Percentiles rank a stretch among this genome's conserved stretches.
Evolutionary conservation across 1,139 yeast genomes (phyloP).

Genomic region (Pichia sp.): DNA sequence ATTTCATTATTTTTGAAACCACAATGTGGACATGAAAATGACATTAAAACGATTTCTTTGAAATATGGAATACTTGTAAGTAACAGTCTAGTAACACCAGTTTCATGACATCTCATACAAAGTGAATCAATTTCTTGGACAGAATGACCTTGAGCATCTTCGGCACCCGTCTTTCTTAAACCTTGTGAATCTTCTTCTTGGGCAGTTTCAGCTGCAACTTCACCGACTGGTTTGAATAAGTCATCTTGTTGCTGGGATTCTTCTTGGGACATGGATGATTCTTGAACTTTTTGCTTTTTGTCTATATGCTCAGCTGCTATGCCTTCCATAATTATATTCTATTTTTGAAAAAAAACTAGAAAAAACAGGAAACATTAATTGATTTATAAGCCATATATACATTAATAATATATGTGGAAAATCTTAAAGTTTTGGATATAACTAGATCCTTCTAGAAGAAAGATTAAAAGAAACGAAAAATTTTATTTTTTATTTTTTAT

Average conservation of each 20-base stretch:
- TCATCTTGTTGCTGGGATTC: conserved; percentile 30
- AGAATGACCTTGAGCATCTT: conserved; percentile 89
- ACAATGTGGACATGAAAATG: conserved; percentile 94
- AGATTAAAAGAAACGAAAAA: background rate
- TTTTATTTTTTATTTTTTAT: background rate
- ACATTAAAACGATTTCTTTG: conserved; percentile 88
- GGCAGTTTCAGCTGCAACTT: conserved; percentile 34
- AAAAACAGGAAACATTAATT: background rate
- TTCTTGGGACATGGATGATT: conserved; percentile 13
- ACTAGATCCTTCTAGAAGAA: conserved; percentile 7
- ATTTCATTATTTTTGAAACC: conserved; percentile 85
- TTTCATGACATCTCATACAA: conserved; percentile 91
- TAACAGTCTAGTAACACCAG: conserved; percentile 76
- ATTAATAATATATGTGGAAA: too few species aligned
- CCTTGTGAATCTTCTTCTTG: conserved; percentile 28
- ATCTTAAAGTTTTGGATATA: too few species aligned
- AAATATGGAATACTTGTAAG: conserved; percentile 88
- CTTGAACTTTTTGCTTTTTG: conserved; percentile 23
- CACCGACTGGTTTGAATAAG: conserved; percentile 54
- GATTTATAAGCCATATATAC: background rate
- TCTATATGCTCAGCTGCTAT: conserved; percentile 10
- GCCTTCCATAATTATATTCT: background rate
- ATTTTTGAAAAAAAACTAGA: conserved; percentile 1
- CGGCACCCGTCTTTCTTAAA: conserved; percentile 50
- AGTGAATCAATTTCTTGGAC: conserved; percentile 91